Evolutionary conservation across 192 early-diverging fungal genomes (phyloP), one percentile per base, ranked within the genome.

Genomic region (Podila horticola): DNA sequence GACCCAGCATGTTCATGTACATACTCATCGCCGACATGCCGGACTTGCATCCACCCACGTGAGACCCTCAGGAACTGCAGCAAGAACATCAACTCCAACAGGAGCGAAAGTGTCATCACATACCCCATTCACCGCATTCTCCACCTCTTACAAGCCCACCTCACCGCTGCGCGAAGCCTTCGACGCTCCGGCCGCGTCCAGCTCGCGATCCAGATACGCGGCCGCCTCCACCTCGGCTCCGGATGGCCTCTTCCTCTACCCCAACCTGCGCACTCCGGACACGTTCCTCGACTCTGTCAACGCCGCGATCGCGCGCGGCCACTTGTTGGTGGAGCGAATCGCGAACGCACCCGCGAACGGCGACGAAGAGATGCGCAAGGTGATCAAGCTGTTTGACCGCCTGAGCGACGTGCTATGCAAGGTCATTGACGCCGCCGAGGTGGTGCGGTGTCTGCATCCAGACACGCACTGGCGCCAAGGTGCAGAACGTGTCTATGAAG

Each of bases 361-460:
- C 5, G 74, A 72, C 12, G 66, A 52, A 10, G 94, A 95, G 75
- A 87, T 92, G 85, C 79, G 83, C n/a, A 87, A 82, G 41, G 91
- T 96, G 2, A 90, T 99, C 69, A 95, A 97, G 79, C 87, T 93
- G 51, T 88, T 98, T 58, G 98, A 99, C 75, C 86, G 93, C 58
- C 86, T 98, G 22, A 94, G 92, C 24, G 96, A 99, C 81, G 86
- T 90, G 3, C 86, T 99, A 19, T 99, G 97, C 52, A 90, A 92
- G 41, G 94, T 98, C 1, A 93, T 98, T 82, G 98, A 99, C 68
- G 89, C 92, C 50, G 91, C 94, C 0, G 98, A 99, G 79, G 90
- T 99, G n/a, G 86, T 98, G 5, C 90, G 96, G 36, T 94, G 94
- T 71, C 92, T 95, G 36, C 97, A 98, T 67, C 95, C 98, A 0